These are phyloP conservation scores for Aspergillus ostianus DNA, from an alignment of 495 filamentous ascomycete genomes.

Conservation along the genomic window DNA sequence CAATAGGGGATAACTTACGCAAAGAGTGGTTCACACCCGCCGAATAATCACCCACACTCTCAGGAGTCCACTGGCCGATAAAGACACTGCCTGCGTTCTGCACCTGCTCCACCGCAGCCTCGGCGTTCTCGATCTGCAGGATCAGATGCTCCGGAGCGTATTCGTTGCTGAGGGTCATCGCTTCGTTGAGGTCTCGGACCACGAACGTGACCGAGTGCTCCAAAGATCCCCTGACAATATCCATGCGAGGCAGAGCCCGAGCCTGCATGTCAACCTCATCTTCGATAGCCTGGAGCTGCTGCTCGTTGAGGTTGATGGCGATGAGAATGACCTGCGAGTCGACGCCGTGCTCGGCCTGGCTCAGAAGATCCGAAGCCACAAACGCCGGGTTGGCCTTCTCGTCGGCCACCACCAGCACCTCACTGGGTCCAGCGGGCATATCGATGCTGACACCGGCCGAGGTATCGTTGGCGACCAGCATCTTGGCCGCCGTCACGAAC, in stretches of 20 bases:
- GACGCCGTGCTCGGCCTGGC: slow-evolving; percentile 93
- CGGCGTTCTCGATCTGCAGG: slow-evolving; percentile 75
- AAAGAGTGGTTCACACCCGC: slow-evolving; percentile 96
- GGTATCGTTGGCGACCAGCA: slow-evolving; percentile 94
- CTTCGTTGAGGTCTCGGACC: slow-evolving; percentile 77
- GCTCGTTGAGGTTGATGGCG: slow-evolving; percentile 72
- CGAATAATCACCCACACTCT: slow-evolving; percentile 96
- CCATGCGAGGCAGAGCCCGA: slow-evolving; percentile 80
- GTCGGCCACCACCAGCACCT: slow-evolving; percentile 96
- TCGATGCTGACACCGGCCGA: slow-evolving; percentile 93
- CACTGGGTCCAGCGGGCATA: slow-evolving; percentile 96
- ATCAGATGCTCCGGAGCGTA: slow-evolving; percentile 99
- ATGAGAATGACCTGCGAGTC: slow-evolving; percentile 96
- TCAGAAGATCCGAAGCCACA: slow-evolving; percentile 89
- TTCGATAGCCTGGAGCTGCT: slow-evolving; percentile 75
- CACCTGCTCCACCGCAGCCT: slow-evolving; percentile 70
- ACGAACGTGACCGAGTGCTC: slow-evolving; percentile 85
- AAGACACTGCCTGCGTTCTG: slow-evolving; percentile 95
- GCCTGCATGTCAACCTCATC: slow-evolving; percentile 88
- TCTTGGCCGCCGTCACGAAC: slow-evolving; percentile 98
- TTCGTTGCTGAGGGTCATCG: slow-evolving; percentile 81
- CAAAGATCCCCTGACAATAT: slow-evolving; percentile 91
- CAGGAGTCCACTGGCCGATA: slow-evolving; percentile 91
- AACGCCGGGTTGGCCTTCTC: slow-evolving; percentile 86
- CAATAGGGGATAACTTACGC: slow-evolving; percentile 60